These are phyloP conservation scores for Eucalyptus marginata DNA, from an alignment of 345 rosid genomes.

Conservation along the genomic window DNA sequence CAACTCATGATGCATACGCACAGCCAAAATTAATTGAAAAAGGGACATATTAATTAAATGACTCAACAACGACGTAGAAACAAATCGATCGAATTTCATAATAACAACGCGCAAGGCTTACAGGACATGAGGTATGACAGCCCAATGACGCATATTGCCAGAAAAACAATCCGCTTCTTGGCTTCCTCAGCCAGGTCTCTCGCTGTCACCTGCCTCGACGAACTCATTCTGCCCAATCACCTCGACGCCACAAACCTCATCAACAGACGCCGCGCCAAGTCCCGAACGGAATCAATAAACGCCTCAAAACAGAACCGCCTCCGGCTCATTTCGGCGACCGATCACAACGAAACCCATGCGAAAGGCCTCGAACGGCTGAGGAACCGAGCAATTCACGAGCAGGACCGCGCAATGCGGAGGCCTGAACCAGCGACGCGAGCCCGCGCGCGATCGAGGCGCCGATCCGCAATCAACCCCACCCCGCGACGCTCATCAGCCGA, in stretches of 20 bases:
- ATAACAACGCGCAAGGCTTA: conserved; percentile 16
- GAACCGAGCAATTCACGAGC: background rate
- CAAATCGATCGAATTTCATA: background rate
- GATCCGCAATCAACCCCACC: background rate
- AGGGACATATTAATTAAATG: background rate
- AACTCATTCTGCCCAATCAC: conserved; percentile 26
- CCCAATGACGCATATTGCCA: conserved; percentile 82
- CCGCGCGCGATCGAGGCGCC: background rate
- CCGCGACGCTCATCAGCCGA: background rate
- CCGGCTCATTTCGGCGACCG: background rate
- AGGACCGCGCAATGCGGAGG: background rate
- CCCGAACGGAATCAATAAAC: background rate
- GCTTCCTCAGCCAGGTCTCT: conserved; percentile 92
- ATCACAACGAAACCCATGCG: background rate
- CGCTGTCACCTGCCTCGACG: conserved; percentile 42
- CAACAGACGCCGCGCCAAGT: background rate
- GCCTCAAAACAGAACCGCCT: background rate
- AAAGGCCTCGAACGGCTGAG: background rate
- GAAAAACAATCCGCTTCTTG: conserved; percentile 78
- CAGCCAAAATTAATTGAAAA: background rate
- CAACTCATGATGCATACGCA: background rate
- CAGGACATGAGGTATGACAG: conserved; percentile 88
- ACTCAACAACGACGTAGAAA: background rate
- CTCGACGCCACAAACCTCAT: background rate
- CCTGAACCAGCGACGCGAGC: background rate